phyloP scores from a whole-genome alignment of 2,329 filamentous ascomycete species.

The Aureobasidium sp. region DNA sequence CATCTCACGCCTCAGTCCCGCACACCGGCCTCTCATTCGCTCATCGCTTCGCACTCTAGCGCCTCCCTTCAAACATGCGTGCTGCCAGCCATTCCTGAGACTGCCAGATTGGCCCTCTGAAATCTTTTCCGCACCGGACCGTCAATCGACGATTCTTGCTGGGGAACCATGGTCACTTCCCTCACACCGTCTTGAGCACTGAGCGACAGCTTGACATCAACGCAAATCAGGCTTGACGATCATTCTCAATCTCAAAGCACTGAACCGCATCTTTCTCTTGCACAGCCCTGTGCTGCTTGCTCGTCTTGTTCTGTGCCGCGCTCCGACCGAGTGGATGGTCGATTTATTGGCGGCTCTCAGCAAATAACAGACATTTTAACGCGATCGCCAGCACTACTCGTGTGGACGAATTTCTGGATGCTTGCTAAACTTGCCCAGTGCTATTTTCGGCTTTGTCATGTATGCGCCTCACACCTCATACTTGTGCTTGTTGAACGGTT shows the following conservation, averaged over 20 bases:
- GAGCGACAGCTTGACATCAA: not conserved
- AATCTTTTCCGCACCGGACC: constrained; percentile 5
- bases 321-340: constrained; percentile 1
- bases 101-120: not conserved
- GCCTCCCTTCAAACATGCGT: constrained; percentile 10
- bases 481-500: not conserved
- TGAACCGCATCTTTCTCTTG: not conserved
- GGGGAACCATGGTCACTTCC: not conserved
- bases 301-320: not conserved
- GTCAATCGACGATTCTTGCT: constrained; percentile 7
- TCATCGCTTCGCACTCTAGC: not conserved
- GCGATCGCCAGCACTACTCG: constrained; percentile 1
- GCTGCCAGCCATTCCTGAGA: constrained; percentile 12
- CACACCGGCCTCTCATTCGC: not conserved
- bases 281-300: constrained; percentile 10
- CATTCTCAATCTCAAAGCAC: not conserved
- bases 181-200: not conserved
- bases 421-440: not conserved
- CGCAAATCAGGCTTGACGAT: constrained; percentile 3
- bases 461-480: constrained; percentile 15
- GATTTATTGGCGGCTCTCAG: not conserved
- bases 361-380: constrained; percentile 8
- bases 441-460: constrained; percentile 12
- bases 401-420: not conserved
- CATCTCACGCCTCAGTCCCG: constrained; percentile 13